phyloP scores from a whole-genome alignment of 805 yeast species.

The Saturnispora bothae region DNA sequence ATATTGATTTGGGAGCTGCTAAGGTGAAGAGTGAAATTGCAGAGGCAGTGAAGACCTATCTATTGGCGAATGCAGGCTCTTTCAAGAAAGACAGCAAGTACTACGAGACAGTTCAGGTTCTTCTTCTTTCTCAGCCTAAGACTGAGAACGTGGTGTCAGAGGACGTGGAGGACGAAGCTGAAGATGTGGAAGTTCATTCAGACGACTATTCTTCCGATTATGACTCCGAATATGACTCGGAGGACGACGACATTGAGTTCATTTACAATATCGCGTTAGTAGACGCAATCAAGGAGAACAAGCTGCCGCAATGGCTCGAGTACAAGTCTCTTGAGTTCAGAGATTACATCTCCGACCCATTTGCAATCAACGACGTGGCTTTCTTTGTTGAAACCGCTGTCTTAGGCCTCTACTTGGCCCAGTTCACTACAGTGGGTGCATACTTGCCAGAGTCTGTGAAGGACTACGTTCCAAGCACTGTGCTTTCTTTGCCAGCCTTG shows the following conservation, averaged over 20 bases:
- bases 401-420: slow-evolving; percentile 13
- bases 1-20: slow-evolving; percentile 18
- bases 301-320: slow-evolving; percentile 15
- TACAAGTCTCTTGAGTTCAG: slow-evolving; percentile 21
- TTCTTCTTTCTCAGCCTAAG: slow-evolving; percentile 1
- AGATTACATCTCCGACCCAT: slow-evolving; percentile 27
- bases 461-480: slow-evolving; percentile 18
- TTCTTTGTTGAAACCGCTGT: slow-evolving; percentile 17
- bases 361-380: slow-evolving; percentile 21
- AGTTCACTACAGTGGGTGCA: slow-evolving; percentile 14
- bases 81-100: slow-evolving; percentile 20
- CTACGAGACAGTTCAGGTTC: slow-evolving; percentile 19
- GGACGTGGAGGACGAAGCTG: slow-evolving; percentile 25
- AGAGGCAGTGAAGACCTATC: slow-evolving; percentile 17
- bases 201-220: slow-evolving; percentile 35
- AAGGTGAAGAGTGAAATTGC: slow-evolving; percentile 23
- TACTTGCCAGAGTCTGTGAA: slow-evolving; percentile 20
- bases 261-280: slow-evolving; percentile 7
- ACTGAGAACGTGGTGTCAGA: slow-evolving; percentile 59
- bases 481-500: slow-evolving; percentile 21
- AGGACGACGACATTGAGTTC: slow-evolving; percentile 28
- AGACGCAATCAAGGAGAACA: slow-evolving; percentile 10
- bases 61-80: slow-evolving; percentile 16
- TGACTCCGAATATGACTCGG: neutral
- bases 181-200: slow-evolving; percentile 5